A percentile compares a stretch with the other conserved stretches of the same genome.
These are phyloP conservation scores for Trebouxiophyceae sp. DNA, from an alignment of 163 green algal genomes.

Conservation along the genomic window DNA sequence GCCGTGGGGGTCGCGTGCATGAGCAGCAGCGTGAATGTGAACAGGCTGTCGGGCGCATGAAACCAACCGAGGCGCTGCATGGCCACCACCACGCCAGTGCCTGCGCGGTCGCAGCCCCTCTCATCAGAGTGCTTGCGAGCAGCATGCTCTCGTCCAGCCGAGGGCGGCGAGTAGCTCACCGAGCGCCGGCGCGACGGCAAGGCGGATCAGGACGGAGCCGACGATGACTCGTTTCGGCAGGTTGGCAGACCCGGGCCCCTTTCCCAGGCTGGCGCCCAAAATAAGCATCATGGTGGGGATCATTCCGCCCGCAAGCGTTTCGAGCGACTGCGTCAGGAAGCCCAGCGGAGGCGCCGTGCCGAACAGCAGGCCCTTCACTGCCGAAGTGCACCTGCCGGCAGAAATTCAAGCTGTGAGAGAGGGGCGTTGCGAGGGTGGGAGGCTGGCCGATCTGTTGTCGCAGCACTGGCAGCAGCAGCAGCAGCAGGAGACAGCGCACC, in stretches of 20 bases:
- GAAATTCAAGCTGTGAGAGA: background rate
- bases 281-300: constrained; percentile 53
- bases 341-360: constrained; percentile 20
- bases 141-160: no score
- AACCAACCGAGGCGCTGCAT: constrained; percentile 18
- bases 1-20: constrained; percentile 47
- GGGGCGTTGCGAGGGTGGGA: no score
- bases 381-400: constrained; percentile 21
- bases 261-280: constrained; percentile 49
- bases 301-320: constrained; percentile 35
- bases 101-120: no score
- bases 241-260: constrained; percentile 20
- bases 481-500: no score
- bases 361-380: constrained; percentile 33
- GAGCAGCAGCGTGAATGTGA: constrained; percentile 40
- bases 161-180: no score
- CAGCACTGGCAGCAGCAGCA: no score
- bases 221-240: constrained; percentile 30
- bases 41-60: constrained; percentile 42
- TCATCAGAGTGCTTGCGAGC: no score
- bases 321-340: constrained; percentile 32
- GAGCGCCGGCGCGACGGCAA: constrained; percentile 21
- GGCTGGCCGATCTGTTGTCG: no score
- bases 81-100: constrained; percentile 23
- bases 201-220: constrained; percentile 25